Conservation (phyloP, 495 filamentous ascomycete genomes). For the Barbatosphaeria neglecta region DNA sequence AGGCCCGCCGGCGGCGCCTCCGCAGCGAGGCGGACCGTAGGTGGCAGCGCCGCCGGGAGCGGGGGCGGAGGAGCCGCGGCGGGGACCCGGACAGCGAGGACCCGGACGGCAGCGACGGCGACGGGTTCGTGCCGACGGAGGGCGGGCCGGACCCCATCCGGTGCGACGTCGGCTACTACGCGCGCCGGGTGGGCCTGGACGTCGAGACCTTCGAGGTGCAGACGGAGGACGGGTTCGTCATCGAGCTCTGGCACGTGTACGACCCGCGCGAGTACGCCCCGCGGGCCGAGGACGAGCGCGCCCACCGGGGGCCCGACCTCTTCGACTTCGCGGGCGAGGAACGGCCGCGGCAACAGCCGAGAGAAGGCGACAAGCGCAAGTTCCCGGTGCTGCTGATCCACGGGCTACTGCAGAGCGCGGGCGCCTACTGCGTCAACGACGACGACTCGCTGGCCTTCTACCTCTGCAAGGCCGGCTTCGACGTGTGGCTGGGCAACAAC, state of each 20-base stretch:
- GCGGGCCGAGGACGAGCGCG: constrained; percentile 21
- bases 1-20: constrained; percentile 34
- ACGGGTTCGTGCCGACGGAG: constrained; percentile 59
- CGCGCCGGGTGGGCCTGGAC: constrained; percentile 76
- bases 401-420: constrained; percentile 76
- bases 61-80: constrained; percentile 6
- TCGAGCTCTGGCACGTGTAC: constrained; percentile 81
- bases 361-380: constrained; percentile 37
- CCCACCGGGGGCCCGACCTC: constrained; percentile 29
- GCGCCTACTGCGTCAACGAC: constrained; percentile 84
- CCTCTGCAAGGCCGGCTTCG: constrained; percentile 84
- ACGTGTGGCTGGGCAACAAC: constrained; percentile 95
- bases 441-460: constrained; percentile 85
- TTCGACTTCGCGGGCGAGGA: too few relatives aligned
- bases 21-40: constrained; percentile 43
- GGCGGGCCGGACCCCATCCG: constrained; percentile 68
- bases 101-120: constrained; percentile 21
- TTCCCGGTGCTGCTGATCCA: constrained; percentile 88
- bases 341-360: constrained; percentile 3
- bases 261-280: constrained; percentile 62
- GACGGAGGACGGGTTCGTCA: constrained; percentile 91
- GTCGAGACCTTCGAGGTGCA: constrained; percentile 75
- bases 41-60: constrained; percentile 45
- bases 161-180: constrained; percentile 79
- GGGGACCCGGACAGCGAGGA: constrained; percentile 25